These are phyloP conservation scores for Ogataea degrootiae DNA, from an alignment of 805 yeast species.

Conservation along the genomic window DNA sequence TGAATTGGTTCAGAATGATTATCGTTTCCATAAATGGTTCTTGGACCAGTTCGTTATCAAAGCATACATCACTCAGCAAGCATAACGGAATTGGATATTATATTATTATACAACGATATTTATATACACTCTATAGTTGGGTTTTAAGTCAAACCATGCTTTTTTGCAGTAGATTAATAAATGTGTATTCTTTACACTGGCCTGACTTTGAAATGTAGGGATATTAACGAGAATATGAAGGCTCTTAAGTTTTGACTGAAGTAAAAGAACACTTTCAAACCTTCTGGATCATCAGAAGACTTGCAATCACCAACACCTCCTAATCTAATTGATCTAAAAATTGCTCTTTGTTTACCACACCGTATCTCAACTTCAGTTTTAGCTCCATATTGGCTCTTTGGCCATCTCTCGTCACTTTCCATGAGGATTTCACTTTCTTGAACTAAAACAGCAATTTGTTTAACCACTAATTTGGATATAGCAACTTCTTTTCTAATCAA, in stretches of 20 bases:
- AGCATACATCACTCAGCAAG: not conserved
- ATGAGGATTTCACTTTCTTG: conserved; percentile 35
- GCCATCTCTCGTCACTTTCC: conserved; percentile 40
- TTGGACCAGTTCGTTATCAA: conserved; percentile 48
- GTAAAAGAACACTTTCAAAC: conserved; percentile 39
- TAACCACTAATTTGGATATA: conserved; percentile 31
- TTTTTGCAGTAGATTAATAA: too few species aligned
- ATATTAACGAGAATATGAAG: conserved; percentile 36
- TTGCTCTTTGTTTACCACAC: conserved; percentile 29
- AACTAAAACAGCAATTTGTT: conserved; percentile 32
- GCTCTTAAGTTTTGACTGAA: conserved; percentile 40
- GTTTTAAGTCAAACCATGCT: not conserved
- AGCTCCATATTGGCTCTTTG: conserved; percentile 35
- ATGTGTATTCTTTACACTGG: conserved; percentile 5
- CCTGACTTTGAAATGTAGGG: conserved; percentile 37
- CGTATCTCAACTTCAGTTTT: conserved; percentile 38
- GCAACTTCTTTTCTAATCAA: conserved; percentile 35
- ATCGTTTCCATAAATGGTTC: conserved; percentile 68
- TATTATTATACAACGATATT: not conserved
- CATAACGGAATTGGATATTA: not conserved
- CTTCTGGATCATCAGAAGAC: conserved; percentile 38
- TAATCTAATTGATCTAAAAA: conserved; percentile 34
- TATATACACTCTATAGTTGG: not conserved
- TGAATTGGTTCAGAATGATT: conserved; percentile 52
- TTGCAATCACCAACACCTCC: conserved; percentile 37